phyloP scores from a whole-genome alignment of 257 asterid species.

The Nicotiana undulata region DNA sequence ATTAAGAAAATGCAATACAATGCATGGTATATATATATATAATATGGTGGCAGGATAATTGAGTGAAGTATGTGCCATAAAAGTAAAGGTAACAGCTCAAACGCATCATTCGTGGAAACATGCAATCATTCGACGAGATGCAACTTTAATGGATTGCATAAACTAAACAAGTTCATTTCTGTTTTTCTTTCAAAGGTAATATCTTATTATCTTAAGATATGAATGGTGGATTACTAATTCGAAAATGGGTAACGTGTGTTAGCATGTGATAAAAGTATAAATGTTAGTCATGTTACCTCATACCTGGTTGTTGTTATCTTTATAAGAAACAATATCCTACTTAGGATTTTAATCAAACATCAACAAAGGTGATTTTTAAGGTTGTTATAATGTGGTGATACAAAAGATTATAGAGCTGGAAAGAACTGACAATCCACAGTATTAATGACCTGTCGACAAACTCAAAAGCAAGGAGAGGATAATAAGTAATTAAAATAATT shows the following conservation, averaged over 20 bases:
- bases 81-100: neutral
- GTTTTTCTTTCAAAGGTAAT: neutral
- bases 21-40: neutral
- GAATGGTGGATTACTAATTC: neutral
- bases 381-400: slow-evolving; percentile 5
- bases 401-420: neutral
- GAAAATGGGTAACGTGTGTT: slow-evolving; percentile 9
- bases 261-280: slow-evolving; percentile 20
- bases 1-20: neutral
- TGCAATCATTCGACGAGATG: slow-evolving; percentile 1
- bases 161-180: neutral
- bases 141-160: neutral
- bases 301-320: slow-evolving; percentile 14
- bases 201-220: neutral
- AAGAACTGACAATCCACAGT: neutral
- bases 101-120: neutral
- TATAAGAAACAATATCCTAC: slow-evolving; percentile 1
- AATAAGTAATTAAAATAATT: neutral
- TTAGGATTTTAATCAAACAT: neutral
- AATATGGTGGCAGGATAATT: neutral
- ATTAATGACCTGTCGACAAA: neutral
- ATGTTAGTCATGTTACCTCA: neutral
- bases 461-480: neutral
- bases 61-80: neutral
- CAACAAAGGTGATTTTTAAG: neutral